A percentile compares a stretch with the other conserved stretches of the same genome.
Conservation (phyloP, 2,329 filamentous ascomycete genomes). For the Colletotrichum viniferum region DNA sequence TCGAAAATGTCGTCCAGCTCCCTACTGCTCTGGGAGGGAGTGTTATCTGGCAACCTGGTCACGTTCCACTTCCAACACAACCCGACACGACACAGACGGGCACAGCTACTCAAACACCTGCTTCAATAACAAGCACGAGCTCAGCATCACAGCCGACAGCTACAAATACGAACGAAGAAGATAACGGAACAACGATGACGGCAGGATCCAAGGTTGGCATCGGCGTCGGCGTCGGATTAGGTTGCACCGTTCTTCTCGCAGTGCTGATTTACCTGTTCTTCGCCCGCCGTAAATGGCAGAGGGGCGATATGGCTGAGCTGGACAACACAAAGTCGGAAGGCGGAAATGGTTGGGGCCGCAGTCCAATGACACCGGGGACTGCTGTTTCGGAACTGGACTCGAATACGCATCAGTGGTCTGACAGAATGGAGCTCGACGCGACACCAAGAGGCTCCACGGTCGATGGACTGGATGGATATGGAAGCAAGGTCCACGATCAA, state of each 20-base stretch:
- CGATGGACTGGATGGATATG: background rate
- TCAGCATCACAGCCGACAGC: background rate
- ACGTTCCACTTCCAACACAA: constrained; percentile 24
- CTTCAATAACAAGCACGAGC: background rate
- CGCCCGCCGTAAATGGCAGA: constrained; percentile 12
- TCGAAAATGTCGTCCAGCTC: constrained; percentile 31
- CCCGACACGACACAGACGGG: background rate
- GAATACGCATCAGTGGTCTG: constrained; percentile 26
- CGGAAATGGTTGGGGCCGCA: background rate
- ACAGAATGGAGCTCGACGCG: constrained; percentile 22
- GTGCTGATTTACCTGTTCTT: constrained; percentile 24
- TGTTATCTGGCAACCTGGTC: constrained; percentile 28
- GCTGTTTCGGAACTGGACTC: constrained; percentile 23
- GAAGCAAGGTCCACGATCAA: background rate
- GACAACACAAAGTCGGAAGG: background rate
- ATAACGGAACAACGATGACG: constrained; percentile 18
- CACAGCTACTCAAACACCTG: background rate
- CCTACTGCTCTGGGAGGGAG: constrained; percentile 28
- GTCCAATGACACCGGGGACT: background rate
- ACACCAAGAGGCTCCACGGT: background rate
- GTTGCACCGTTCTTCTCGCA: constrained; percentile 24
- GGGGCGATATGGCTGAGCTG: background rate
- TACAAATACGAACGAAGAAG: background rate
- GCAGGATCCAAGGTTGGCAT: constrained; percentile 28
- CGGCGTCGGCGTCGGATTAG: constrained; percentile 23